A percentile compares a stretch with the other conserved stretches of the same genome.
Evolutionary conservation across 257 asterid genomes (phyloP).

Genomic region (Solanum arcanum): DNA sequence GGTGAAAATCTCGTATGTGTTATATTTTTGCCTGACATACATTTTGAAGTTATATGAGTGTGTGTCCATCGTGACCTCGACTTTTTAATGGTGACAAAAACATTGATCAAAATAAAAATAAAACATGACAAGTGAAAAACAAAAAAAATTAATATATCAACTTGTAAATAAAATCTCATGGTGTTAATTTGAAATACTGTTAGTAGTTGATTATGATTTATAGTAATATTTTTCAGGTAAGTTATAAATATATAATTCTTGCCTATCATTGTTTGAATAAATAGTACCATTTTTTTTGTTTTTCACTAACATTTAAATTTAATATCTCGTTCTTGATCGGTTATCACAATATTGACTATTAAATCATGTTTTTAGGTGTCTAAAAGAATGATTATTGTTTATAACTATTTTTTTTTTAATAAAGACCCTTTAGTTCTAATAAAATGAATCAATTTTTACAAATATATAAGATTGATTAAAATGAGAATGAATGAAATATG

Average conservation of each 20-base stretch:
- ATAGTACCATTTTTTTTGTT: not conserved
- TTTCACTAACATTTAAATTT: not conserved
- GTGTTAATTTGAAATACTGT: accelerated
- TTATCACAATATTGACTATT: not conserved
- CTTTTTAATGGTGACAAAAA: too few species aligned
- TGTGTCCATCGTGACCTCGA: too few species aligned
- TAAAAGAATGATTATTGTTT: not conserved
- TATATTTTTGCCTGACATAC: too few species aligned
- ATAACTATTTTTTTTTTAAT: not conserved
- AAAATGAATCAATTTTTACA: not conserved
- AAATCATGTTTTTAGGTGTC: not conserved
- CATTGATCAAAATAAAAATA: too few species aligned
- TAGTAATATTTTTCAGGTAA: not conserved
- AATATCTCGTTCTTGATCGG: accelerated
- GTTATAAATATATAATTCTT: not conserved
- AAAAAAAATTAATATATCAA: not conserved
- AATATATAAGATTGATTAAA: not conserved
- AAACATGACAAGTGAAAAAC: too few species aligned
- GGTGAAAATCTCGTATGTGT: too few species aligned
- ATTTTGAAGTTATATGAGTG: too few species aligned
- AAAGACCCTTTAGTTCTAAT: not conserved
- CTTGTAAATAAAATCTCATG: too few species aligned
- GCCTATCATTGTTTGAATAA: not conserved
- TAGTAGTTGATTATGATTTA: not conserved
- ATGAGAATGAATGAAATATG: not conserved